Evolutionary conservation across 2,329 filamentous ascomycete species (phyloP), one percentile per base, ranked within the genome.

Genomic region (Colletotrichum gigasporum): DNA sequence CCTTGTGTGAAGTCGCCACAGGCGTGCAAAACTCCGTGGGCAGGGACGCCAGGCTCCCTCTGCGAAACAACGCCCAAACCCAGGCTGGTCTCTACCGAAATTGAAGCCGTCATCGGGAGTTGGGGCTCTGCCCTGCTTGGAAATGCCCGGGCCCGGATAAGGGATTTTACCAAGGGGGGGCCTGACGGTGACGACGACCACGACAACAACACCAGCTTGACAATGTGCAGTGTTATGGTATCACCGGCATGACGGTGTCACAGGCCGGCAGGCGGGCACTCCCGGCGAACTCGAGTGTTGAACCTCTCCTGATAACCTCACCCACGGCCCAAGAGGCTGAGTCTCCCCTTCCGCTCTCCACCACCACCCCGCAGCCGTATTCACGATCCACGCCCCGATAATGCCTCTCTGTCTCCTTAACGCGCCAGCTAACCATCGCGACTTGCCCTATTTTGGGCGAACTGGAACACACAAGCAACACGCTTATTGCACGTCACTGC

Each of bases 221-320:
- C 48, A 52, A 26, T 52, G 32, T 32, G 34, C 12, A 4, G 12
- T 14, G 12, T 3, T n/a, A 2, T 6, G 5, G 14, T 16, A 16
- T 39, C 35, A 39, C 18, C 37, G 35, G 55, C 48, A 12, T 30
- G 54, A 51, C 32, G 34, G 22, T 16, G 32, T 22, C 44, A 39
- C 42, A 14, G n/a, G 22, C 10, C 14, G 28, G 22, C 39, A n/a
- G 22, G 44, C 60, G 37, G 42, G 30, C 54, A 47, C 44, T 32
- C 24, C 37, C 39, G 57, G 50, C 10, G 28, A n/a, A n/a, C n/a
- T n/a, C n/a, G n/a, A 30, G 55, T 30, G 12, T 44, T 20, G 44
- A 39, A 53, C n/a, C 22, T 51, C 58, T 52, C 41, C 34, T 54
- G 48, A 61, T 64, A 61, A 34, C 42, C 41, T 61, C 61, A 32